A percentile compares a stretch with the other conserved stretches of the same genome.
These are phyloP conservation scores for Neurospora sublineolata DNA, from an alignment of 495 filamentous ascomycete genomes.

Conservation along the genomic window DNA sequence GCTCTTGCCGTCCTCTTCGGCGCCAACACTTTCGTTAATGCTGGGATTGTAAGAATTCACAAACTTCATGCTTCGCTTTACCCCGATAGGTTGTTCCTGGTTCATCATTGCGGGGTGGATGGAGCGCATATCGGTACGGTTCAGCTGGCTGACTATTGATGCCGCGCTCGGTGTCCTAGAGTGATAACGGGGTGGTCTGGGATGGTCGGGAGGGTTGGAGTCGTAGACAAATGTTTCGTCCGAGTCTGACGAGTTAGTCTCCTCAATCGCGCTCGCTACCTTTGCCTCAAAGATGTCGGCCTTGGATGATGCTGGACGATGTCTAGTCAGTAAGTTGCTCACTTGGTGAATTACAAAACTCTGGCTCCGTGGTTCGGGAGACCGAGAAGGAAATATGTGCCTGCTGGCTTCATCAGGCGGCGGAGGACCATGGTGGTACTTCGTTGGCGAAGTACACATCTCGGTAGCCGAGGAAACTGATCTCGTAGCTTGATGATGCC, in stretches of 20 bases:
- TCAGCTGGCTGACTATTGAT: constrained; percentile 72
- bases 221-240: constrained; percentile 99
- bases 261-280: constrained; percentile 86
- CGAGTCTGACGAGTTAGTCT: constrained; percentile 81
- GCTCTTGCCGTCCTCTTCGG: constrained; percentile 53
- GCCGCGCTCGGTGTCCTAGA: constrained; percentile 92
- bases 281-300: constrained; percentile 97
- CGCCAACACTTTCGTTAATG: constrained; percentile 41
- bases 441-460: constrained; percentile 19
- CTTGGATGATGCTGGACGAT: constrained; percentile 70
- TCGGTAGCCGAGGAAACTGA: constrained; percentile 23
- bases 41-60: constrained; percentile 65
- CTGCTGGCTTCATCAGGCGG: constrained; percentile 14
- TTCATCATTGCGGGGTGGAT: constrained; percentile 51
- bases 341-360: constrained; percentile 26
- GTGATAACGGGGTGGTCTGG: constrained; percentile 73
- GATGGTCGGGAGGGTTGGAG: constrained; percentile 86
- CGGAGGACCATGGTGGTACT: constrained; percentile 30
- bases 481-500: constrained; percentile 27
- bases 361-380: constrained; percentile 5
- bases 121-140: constrained; percentile 52
- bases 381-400: constrained; percentile 6
- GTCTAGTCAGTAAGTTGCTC: constrained; percentile 42
- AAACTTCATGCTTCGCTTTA: constrained; percentile 97
- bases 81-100: constrained; percentile 52